Base-by-base conservation (phyloP, 2,329 filamentous ascomycete genomes). In the Talaromyces sp. region DNA sequence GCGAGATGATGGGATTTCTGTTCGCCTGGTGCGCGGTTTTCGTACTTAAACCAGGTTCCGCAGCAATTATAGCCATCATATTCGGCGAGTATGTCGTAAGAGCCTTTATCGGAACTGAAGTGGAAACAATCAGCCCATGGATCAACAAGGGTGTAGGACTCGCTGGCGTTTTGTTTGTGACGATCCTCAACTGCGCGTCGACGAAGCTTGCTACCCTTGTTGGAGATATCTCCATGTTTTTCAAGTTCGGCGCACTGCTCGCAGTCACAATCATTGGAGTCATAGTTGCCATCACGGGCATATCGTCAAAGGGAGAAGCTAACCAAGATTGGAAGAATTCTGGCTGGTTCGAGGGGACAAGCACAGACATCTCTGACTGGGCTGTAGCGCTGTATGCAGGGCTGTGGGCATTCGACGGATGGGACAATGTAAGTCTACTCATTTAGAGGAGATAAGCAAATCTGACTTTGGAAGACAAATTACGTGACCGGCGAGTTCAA, bases 401-500 rank as follows among this genome's bases (percentile, higher is more conserved):
- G 9, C 84, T 99, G 5, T 99, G 95, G 95, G 95, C 95, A 0
- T 99, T 95, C 79, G 95, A 99, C 75, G 95, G 95, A 35, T 99
- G 95, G 95, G 95, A 99, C 75, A 99, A 99, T 77, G 92, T 95
- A 80, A 81, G 90, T 83, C 15, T 58, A 31, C 37, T 33, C 37
- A 25, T 22, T 13, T 7, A 39, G 3, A 25, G n/a, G 9, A 4
- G 11, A 8, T 2, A 13, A 5, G 5, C 7, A 19, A 27, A 25
- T 58, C 59, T 62, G 27, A 65, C 59, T 31, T 7, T 62, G 43
- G 25, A 10, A 95, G 92, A 96, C 94, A 68, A 99, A 97, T 79
- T 99, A 97, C 73, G 95, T 99, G 7, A 93, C 96, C 0, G 95
- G 93, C 71, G 95, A 99, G 79, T 98, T 99, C 81, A 90, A 93